Conservation (phyloP, 1,284 basidiomycete species). For the Trametes hirsuta region DNA sequence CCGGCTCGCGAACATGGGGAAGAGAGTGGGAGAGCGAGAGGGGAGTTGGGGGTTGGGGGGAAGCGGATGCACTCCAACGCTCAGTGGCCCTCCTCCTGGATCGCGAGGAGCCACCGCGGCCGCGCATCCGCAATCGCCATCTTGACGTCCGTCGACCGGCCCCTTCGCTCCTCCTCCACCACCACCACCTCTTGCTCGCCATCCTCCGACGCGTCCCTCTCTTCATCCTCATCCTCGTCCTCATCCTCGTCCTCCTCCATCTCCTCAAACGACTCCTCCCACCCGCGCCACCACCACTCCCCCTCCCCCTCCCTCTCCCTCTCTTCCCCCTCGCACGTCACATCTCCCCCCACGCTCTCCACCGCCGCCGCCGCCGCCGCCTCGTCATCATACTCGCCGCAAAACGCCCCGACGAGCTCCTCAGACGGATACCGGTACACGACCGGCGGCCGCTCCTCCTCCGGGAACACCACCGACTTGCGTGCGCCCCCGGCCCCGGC, state of each 20-base stretch:
- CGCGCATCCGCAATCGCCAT: neutral
- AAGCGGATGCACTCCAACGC: too few species aligned
- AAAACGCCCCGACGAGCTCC: constrained; percentile 21
- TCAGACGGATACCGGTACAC: constrained; percentile 31
- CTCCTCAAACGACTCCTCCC: constrained; percentile 27
- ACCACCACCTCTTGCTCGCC: neutral
- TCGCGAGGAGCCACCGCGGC: constrained; percentile 4
- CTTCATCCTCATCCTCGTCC: neutral
- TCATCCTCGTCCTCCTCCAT: neutral
- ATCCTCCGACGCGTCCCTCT: neutral
- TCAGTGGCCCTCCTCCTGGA: constrained; percentile 7
- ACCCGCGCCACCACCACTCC: constrained; percentile 32
- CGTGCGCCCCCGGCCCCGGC: constrained; percentile 5
- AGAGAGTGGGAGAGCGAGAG: neutral
- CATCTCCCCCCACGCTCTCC: neutral
- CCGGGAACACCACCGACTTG: constrained; percentile 30
- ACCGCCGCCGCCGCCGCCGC: too few species aligned
- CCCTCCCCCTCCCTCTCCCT: constrained; percentile 8
- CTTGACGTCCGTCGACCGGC: neutral
- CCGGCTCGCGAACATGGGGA: neutral
- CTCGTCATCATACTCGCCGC: constrained; percentile 8
- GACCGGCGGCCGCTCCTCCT: constrained; percentile 21
- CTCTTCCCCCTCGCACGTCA: neutral
- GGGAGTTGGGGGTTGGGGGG: neutral
- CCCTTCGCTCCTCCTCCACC: neutral